These are phyloP conservation scores for Saccharomycopsis selenospora DNA, from an alignment of 805 yeast species.

Conservation along the genomic window DNA sequence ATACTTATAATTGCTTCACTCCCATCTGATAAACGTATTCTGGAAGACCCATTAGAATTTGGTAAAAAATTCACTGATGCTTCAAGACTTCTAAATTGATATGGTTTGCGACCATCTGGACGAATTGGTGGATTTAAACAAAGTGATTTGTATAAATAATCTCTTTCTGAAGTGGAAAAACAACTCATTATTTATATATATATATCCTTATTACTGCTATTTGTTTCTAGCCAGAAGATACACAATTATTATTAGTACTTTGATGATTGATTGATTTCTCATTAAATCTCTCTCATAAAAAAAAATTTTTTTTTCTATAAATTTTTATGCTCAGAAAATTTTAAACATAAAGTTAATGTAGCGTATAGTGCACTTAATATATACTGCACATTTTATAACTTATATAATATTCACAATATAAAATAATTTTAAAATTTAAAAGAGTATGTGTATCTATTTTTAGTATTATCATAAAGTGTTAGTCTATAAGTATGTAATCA, in stretches of 20 bases:
- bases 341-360: no score
- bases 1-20: conserved; percentile 89
- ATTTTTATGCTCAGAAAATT: no score
- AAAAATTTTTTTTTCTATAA: not conserved
- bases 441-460: no score
- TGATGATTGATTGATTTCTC: not conserved
- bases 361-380: no score
- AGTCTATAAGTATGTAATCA: no score
- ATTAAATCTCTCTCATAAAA: conserved; percentile 1
- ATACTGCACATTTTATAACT: no score
- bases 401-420: no score
- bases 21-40: conserved; percentile 82
- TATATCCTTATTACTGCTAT: no score
- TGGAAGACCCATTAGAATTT: conserved; percentile 85
- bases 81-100: conserved; percentile 82
- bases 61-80: conserved; percentile 77
- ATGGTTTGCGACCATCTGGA: conserved; percentile 73
- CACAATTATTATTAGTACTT: no score
- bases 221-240: no score
- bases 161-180: conserved; percentile 70
- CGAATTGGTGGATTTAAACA: conserved; percentile 53
- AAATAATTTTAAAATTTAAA: no score
- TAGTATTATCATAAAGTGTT: no score
- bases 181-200: conserved; percentile 51
- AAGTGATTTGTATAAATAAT: conserved; percentile 71